Percentiles rank a stretch among this genome's conserved stretches.
Conservation (phyloP, 106 monocot genomes). For the Alisma plantagoaquatica region DNA sequence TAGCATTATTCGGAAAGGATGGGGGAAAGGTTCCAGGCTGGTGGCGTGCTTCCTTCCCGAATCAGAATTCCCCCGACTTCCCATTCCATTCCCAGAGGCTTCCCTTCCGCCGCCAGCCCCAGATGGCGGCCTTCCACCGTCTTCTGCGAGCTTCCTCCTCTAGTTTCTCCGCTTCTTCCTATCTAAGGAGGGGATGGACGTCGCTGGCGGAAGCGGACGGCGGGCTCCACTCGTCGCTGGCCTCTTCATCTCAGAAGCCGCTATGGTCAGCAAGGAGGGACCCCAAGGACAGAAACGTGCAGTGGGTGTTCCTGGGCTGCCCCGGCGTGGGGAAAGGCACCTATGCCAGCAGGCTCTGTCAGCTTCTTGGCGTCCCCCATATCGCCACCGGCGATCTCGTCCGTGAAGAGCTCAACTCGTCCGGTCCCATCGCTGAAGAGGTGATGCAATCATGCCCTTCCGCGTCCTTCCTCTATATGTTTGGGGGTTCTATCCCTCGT, state of each 20-base stretch:
- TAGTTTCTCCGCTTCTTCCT: background rate
- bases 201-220: slow-evolving; percentile 8
- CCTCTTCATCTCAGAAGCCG: background rate
- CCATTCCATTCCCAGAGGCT: background rate
- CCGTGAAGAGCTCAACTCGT: slow-evolving; percentile 58
- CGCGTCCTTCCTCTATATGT: too few species aligned
- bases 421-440: slow-evolving; percentile 44
- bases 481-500: too few species aligned
- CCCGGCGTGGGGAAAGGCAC: too few species aligned
- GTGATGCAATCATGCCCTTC: slow-evolving; percentile 8
- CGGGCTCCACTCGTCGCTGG: slow-evolving; percentile 9
- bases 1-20: too few species aligned
- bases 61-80: background rate
- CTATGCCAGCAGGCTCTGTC: slow-evolving; percentile 76
- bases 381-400: slow-evolving; percentile 92
- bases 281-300: slow-evolving; percentile 17
- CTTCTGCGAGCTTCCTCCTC: slow-evolving; percentile 13
- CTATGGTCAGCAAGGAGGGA: slow-evolving; percentile 3
- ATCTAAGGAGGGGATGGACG: slow-evolving; percentile 9
- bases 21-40: too few species aligned
- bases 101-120: background rate
- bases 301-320: too few species aligned
- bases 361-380: slow-evolving; percentile 60
- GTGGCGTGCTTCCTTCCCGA: too few species aligned
- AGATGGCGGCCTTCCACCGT: slow-evolving; percentile 21